Conservation (phyloP, 2,329 filamentous ascomycete species). For the Beauveria medogensis region DNA sequence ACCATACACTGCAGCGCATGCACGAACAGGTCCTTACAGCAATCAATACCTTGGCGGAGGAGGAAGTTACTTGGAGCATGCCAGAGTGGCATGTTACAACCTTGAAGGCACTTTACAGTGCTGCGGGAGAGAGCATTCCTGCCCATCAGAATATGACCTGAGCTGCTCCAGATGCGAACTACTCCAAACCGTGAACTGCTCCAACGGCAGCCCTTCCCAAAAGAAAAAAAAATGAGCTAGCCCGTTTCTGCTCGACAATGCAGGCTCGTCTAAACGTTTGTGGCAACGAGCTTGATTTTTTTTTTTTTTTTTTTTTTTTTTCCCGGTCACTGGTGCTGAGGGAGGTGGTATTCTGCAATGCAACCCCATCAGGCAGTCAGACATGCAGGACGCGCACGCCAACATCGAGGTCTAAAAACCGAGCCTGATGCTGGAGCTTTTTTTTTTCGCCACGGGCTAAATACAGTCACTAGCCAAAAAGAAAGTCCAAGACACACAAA, state of each 20-base stretch:
- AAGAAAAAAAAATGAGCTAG: no score
- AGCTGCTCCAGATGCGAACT: not conserved
- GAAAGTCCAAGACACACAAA: not conserved
- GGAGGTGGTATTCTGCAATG: constrained; percentile 3
- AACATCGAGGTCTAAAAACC: not conserved
- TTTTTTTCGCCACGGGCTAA: not conserved
- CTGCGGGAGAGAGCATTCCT: not conserved
- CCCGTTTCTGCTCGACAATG: no score
- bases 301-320: not conserved
- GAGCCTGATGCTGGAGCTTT: not conserved
- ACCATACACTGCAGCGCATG: constrained; percentile 19
- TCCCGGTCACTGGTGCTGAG: not conserved
- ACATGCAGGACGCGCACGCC: not conserved
- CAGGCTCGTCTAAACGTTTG: not conserved
- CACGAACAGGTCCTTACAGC: constrained; percentile 21
- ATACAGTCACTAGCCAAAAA: not conserved
- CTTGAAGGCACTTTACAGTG: constrained; percentile 9
- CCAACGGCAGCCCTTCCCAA: not conserved
- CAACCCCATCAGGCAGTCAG: constrained; percentile 6
- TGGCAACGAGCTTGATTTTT: not conserved
- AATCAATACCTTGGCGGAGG: constrained; percentile 23
- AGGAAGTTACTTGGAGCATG: constrained; percentile 24
- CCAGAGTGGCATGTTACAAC: constrained; percentile 32
- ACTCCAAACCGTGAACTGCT: not conserved
- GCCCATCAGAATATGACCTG: no score